phyloP scores from a whole-genome alignment of 176 grass and related monocot species.

The Phoenix roebelenii region DNA sequence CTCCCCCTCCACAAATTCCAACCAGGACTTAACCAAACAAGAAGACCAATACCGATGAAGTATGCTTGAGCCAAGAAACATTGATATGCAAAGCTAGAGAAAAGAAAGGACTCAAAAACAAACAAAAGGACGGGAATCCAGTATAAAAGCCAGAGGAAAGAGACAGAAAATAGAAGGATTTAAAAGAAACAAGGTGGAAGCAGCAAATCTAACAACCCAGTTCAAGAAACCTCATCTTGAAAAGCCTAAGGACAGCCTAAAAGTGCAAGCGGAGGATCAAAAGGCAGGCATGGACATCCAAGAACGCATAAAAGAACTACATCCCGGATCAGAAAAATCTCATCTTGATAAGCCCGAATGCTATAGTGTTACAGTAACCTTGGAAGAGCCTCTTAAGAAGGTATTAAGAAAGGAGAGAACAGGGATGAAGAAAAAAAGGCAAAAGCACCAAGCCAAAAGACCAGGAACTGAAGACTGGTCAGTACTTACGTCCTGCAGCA shows the following conservation, averaged over 20 bases:
- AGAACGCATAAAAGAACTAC: background rate
- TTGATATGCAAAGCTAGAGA: too few species aligned
- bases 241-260: background rate
- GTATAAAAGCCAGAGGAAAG: too few species aligned
- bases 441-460: background rate
- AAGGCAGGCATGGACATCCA: background rate
- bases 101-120: too few species aligned
- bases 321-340: constrained; percentile 2
- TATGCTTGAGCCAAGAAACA: too few species aligned
- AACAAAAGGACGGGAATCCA: too few species aligned
- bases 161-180: too few species aligned
- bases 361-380: constrained; percentile 7
- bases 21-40: background rate
- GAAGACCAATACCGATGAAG: background rate
- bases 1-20: constrained; percentile 1
- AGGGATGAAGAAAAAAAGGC: constrained; percentile 3
- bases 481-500: constrained; percentile 44
- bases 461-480: constrained; percentile 23
- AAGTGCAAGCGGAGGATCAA: background rate
- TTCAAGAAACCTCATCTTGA: background rate
- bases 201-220: background rate
- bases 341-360: constrained; percentile 13
- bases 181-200: background rate
- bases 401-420: background rate
- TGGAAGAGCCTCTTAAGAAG: background rate